Percentiles rank a stretch among this genome's conserved stretches.
Evolutionary conservation across 2,329 filamentous ascomycete genomes (phyloP).

Genomic region (Nannizziopsis barbatae): DNA sequence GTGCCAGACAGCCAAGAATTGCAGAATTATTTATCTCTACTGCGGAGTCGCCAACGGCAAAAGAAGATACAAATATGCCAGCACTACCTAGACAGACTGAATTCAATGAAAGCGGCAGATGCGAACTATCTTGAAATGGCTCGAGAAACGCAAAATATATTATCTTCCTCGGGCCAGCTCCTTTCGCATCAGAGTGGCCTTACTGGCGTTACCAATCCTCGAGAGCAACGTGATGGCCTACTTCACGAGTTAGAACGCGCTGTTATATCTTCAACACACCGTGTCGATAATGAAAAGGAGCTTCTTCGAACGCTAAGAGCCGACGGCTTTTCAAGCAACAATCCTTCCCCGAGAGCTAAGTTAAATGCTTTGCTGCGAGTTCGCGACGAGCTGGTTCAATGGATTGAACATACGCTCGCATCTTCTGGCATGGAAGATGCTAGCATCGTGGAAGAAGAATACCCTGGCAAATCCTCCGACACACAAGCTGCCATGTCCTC

Average conservation of each 20-base stretch:
- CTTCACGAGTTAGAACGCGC: conserved; percentile 31
- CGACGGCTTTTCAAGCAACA: not conserved
- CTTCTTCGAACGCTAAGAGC: conserved; percentile 22
- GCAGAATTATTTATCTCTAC: conserved; percentile 34
- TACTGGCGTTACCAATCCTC: conserved; percentile 10
- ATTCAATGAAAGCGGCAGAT: conserved; percentile 19
- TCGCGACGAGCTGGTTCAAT: conserved; percentile 40
- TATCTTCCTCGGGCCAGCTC: conserved; percentile 5
- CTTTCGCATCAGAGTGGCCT: not conserved
- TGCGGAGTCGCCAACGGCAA: conserved; percentile 37
- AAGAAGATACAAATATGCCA: conserved; percentile 39
- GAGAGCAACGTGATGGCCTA: conserved; percentile 22
- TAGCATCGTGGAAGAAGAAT: conserved; percentile 20
- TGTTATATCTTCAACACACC: conserved; percentile 28
- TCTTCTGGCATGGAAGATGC: conserved; percentile 26
- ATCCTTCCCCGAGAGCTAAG: not conserved
- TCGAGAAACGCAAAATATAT: conserved; percentile 15
- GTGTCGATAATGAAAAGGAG: conserved; percentile 28
- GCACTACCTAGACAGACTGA: conserved; percentile 35
- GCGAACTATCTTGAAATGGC: conserved; percentile 19
- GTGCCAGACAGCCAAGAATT: conserved; percentile 22
- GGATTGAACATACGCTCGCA: conserved; percentile 41
- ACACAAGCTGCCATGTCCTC: conserved; percentile 18
- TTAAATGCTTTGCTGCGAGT: conserved; percentile 33
- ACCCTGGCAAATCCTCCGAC: conserved; percentile 15